Conservation (phyloP, 2,329 filamentous ascomycete genomes). For the Beauveria asiatica region DNA sequence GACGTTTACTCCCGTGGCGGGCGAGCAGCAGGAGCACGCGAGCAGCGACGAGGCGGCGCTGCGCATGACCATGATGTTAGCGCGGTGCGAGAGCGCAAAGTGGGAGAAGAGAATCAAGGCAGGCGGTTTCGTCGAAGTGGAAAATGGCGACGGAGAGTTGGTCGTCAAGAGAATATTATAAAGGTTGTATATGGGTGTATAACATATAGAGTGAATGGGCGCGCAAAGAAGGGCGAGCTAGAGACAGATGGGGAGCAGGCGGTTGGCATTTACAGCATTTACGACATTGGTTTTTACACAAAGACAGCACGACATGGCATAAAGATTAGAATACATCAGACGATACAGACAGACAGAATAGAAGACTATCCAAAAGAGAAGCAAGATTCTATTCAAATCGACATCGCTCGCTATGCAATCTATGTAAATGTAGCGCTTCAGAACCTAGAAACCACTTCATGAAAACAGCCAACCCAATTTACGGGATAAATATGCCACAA, state of each 20-base stretch:
- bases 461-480: neutral
- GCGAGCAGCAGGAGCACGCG: slow-evolving; percentile 39
- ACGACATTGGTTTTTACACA: neutral
- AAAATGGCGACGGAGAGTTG: slow-evolving; percentile 39
- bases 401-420: slow-evolving; percentile 11
- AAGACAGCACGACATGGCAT: neutral
- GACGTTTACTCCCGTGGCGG: slow-evolving; percentile 64
- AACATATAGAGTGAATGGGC: neutral
- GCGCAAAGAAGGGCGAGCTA: neutral
- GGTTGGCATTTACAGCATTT: neutral
- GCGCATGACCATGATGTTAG: slow-evolving; percentile 69
- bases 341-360: neutral
- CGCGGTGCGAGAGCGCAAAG: slow-evolving; percentile 62
- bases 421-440: neutral
- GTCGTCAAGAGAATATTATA: slow-evolving; percentile 32
- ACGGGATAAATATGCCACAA: no score
- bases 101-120: slow-evolving; percentile 67
- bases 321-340: neutral
- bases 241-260: neutral
- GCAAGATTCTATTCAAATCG: neutral
- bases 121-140: slow-evolving; percentile 43
- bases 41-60: slow-evolving; percentile 48
- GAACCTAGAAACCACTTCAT: neutral
- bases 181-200: slow-evolving; percentile 4
- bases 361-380: neutral